Evolutionary conservation across 306 rosid genomes (phyloP), one percentile per base, ranked within the genome.

Genomic region (Pyrus communis): DNA sequence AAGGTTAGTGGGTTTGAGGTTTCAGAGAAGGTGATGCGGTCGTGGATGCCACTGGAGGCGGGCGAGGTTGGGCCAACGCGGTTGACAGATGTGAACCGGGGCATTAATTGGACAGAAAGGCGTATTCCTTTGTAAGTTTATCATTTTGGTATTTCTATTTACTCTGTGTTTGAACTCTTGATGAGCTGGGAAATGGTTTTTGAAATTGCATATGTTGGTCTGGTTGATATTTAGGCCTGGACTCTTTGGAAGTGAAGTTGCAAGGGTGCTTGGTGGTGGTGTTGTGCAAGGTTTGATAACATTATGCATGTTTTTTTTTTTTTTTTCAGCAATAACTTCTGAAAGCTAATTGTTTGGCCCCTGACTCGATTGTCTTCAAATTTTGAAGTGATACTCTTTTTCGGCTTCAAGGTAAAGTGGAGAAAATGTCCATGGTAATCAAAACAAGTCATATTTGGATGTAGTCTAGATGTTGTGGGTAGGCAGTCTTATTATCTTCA

Each of bases 201-300:
- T 9, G 13, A 51, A 14, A 31, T 71, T 19, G 64, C 46, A 1
- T 60, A 15, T 70, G 60, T 78, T 73, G 18, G 45, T 79, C 70
- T 65, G 66, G 65, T 75, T 78, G 74, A 22, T 87, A 28, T 75
- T 69, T 84, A 94, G 98, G 86, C 65, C 78, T 74, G 98, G 98
- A 45, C 67, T 75, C 58, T 83, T 94, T 63, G 98, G 97, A 78
- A 49, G 62, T 73, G 98, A 94, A 85, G 86, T 94, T 76, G 83
- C 89, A 14, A 83, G 81, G 35, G 97, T 94, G 78, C 97, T 94
- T 75, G 97, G 98, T 49, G 98, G 98, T 71, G 98, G 98, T 67
- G 86, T 94, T 82, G 96, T 94, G 15, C 98, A 94, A 89, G 98
- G 98, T 94, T 71, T 30, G 75, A 1, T 73, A 67, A 58, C 57